Base-by-base conservation (phyloP, 2,329 filamentous ascomycete genomes). In the Juglanconis juglandina region DNA sequence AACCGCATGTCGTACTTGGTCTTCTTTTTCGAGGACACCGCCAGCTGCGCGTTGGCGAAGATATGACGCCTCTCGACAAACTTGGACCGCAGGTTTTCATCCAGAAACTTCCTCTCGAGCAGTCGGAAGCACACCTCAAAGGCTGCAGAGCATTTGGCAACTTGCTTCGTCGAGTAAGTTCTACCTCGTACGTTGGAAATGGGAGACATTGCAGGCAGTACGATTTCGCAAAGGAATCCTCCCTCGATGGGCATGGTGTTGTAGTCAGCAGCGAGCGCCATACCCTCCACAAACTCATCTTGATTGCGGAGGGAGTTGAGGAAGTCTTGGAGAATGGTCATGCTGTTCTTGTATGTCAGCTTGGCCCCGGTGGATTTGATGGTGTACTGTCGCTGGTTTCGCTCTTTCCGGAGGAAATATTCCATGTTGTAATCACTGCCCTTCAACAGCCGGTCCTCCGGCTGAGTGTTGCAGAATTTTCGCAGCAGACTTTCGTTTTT, bases 81-180 rank as follows among this genome's bases (percentile, higher is more conserved):
- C 0, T 83, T 84, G 0, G 95, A 91, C 58, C 91, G 82, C 2
- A 98, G 79, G 69, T 92, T 78, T 0, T 87, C 81, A 69, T 97
- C 85, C 5, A 99, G 78, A 62, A 88, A 86, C 2, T 83, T 83
- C 56, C 82, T 81, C 61, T 84, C 79, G 52, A 88, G 79, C 14
- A 99, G 79, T 63, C 86, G 71, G 1, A 92, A 71, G 68, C 93
- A 97, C 54, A 89, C 85, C 68, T 92, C 85, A 70, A 94, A 98
- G 0, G 95, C 94, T 3, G 93, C 94, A 0, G 93, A 91, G 65
- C 91, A 91, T 72, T 95, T 96, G 4, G 95, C 94, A 17, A 89
- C 76, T 35, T 87, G 81, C 72, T 96, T 98, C 60, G 82, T 90
- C 7, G 78, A 71, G 58, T 88, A 85, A 0, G 85, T 76, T 7